Conservation (phyloP, 2,329 filamentous ascomycete genomes). For the Aschersonia sp. region DNA sequence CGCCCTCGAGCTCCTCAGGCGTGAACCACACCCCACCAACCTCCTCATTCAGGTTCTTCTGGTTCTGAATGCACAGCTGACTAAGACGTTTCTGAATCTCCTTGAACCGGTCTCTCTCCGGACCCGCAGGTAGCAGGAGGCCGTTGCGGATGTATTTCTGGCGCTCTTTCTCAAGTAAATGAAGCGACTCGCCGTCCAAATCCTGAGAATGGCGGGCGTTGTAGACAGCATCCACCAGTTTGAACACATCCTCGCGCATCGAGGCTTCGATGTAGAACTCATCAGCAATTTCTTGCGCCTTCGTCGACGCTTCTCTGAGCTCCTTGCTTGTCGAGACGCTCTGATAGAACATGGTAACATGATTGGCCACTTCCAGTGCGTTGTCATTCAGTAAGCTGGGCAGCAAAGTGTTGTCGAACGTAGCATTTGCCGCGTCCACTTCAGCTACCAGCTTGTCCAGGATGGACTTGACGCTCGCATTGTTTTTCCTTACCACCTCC, state of each 20-base stretch:
- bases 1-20: conserved; percentile 56
- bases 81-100: conserved; percentile 72
- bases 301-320: conserved; percentile 60
- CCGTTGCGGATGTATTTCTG: conserved; percentile 68
- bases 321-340: conserved; percentile 56
- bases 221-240: conserved; percentile 44
- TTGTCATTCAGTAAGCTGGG: conserved; percentile 68
- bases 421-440: conserved; percentile 36
- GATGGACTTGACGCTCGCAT: conserved; percentile 45
- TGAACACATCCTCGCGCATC: conserved; percentile 74
- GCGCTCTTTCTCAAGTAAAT: conserved; percentile 64
- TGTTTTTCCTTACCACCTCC: conserved; percentile 50
- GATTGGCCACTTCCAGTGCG: conserved; percentile 37
- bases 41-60: conserved; percentile 74
- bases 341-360: conserved; percentile 69
- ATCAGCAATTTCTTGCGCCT: conserved; percentile 62
- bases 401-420: conserved; percentile 38
- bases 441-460: conserved; percentile 54
- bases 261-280: conserved; percentile 64
- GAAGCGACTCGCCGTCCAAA: conserved; percentile 53
- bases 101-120: conserved; percentile 66
- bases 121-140: conserved; percentile 53
- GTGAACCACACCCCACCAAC: conserved; percentile 71
- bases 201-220: conserved; percentile 33
- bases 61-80: conserved; percentile 58